A percentile compares a stretch with the other conserved stretches of the same genome.
Evolutionary conservation across 176 grass and related monocot species (phyloP).

Genomic region (Aegilops sharonensis): DNA sequence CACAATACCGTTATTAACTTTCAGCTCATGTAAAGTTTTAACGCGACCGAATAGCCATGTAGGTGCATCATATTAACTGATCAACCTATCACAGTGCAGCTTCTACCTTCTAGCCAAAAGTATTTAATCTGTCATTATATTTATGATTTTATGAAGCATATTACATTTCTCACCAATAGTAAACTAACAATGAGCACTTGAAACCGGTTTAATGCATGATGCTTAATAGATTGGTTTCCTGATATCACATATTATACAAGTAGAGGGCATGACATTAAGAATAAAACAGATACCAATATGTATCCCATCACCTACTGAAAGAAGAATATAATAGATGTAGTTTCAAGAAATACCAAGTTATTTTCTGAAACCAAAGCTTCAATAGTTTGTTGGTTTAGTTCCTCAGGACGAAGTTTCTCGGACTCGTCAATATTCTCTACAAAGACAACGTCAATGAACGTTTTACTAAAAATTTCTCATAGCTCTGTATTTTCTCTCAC

Average conservation of each 20-base stretch:
- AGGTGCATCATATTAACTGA: neutral
- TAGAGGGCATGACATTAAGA: neutral
- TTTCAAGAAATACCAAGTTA: slow-evolving; percentile 82
- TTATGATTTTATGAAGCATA: neutral
- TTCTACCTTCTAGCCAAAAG: slow-evolving; percentile 14
- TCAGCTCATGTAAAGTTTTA: neutral
- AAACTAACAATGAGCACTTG: neutral
- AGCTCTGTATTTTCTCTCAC: neutral
- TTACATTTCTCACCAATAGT: neutral
- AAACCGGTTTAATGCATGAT: neutral
- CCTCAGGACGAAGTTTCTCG: slow-evolving; percentile 92
- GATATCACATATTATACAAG: neutral
- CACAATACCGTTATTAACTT: neutral
- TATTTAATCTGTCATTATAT: slow-evolving; percentile 6
- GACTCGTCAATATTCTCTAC: slow-evolving; percentile 76
- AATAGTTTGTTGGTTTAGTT: slow-evolving; percentile 98
- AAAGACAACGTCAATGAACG: slow-evolving; percentile 24
- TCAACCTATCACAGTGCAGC: neutral
- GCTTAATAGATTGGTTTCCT: neutral
- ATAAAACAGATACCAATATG: slow-evolving; percentile 15
- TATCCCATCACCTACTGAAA: slow-evolving; percentile 17
- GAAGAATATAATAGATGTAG: slow-evolving; percentile 11
- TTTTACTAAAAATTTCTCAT: slow-evolving; percentile 23
- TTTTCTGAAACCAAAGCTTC: slow-evolving; percentile 96
- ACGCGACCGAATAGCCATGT: neutral